These are phyloP conservation scores for Massarina eburnea DNA, from an alignment of 2,329 filamentous ascomycete species.

Conservation along the genomic window DNA sequence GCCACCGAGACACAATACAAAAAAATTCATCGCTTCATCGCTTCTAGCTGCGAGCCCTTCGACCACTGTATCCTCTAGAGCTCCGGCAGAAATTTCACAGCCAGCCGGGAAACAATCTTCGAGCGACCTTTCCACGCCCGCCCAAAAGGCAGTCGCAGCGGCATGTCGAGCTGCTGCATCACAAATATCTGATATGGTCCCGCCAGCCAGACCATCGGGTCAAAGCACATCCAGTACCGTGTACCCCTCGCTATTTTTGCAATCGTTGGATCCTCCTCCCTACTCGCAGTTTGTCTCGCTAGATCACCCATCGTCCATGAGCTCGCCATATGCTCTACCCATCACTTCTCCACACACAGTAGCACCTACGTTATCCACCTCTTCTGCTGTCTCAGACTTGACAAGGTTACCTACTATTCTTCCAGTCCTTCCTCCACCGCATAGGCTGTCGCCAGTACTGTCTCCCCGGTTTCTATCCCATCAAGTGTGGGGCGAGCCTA, in stretches of 20 bases:
- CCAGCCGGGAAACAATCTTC: slow-evolving; percentile 1
- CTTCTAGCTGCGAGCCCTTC: slow-evolving; percentile 16
- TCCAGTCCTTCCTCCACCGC: background rate
- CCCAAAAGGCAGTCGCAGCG: slow-evolving; percentile 12
- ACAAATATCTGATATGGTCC: background rate
- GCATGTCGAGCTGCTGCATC: slow-evolving; percentile 7
- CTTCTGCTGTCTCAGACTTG: slow-evolving; percentile 18
- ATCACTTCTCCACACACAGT: slow-evolving; percentile 10
- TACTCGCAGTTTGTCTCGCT: background rate
- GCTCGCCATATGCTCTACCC: slow-evolving; percentile 5
- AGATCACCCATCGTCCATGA: background rate
- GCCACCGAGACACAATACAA: background rate
- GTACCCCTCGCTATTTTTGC: slow-evolving; percentile 5
- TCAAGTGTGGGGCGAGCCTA: slow-evolving; percentile 1
- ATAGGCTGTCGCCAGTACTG: background rate
- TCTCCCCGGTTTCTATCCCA: background rate
- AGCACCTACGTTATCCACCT: slow-evolving; percentile 10
- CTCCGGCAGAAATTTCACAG: background rate
- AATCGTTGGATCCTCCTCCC: background rate
- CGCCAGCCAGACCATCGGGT: slow-evolving; percentile 1
- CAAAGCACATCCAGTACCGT: background rate
- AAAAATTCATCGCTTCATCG: slow-evolving; percentile 16
- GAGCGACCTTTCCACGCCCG: slow-evolving; percentile 3
- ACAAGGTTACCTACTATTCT: slow-evolving; percentile 15
- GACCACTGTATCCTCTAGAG: background rate